Evolutionary conservation across 2,329 filamentous ascomycete species (phyloP), one percentile per base, ranked within the genome.

Genomic region (Venturiaceae sp.): DNA sequence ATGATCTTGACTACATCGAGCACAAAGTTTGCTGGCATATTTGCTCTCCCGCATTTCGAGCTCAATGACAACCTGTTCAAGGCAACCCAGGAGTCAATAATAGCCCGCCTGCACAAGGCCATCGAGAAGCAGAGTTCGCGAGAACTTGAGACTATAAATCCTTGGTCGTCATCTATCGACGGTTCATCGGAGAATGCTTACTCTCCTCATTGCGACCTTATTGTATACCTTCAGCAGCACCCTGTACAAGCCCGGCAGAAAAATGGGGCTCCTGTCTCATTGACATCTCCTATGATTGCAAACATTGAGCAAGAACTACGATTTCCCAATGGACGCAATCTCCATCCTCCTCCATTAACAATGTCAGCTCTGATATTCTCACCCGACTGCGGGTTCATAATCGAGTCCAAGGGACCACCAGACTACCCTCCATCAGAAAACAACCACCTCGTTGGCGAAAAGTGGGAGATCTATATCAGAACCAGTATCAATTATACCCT

Each of bases 1-100:
- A 83, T 94, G 54, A 75, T 97, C 36, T 75, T 97, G 68, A 89
- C 87, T 1, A 96, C 92, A 0, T 92, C 91, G 53, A 96, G 91
- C 71, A 88, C 96, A 68, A 96, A 95, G 75, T 81, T 94, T 67
- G 84, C 87, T n/a, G 92, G 94, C 46, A 86, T 97, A 58, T 95
- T 95, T 69, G 88, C 86, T 2, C 75, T 97, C 52, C 92, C 94
- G 28, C 91, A 97, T 71, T 80, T 99, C 55, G 79, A 88, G 0
- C 80, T 89, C 16, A 81, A 79, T 5, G 67, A 75, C 23, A 73
- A 76, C 58, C 74, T 77, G 2, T 86, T 82, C 64, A 71, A 69
- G 5, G 62, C 67, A 1, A 66, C 74, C 3, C 71, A 72, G 54
- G 75, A 76, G 55, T 74, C 95, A 16, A 77, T 97, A 36, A 88